Evolutionary conservation across 306 rosid species (phyloP).

Genomic region (Sesbania bispinosa): DNA sequence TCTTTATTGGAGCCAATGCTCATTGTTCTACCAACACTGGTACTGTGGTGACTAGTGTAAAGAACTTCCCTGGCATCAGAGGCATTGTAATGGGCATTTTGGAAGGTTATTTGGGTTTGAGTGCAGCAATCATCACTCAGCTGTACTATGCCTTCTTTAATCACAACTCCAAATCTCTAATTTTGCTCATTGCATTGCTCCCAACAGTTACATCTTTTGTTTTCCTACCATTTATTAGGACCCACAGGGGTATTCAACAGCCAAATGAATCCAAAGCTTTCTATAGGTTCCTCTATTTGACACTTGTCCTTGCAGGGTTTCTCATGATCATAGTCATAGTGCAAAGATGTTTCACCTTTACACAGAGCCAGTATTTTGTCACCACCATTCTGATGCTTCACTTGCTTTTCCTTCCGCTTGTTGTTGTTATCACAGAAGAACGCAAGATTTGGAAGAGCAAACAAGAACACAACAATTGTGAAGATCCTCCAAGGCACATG

Average conservation of each 20-base stretch:
- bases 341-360: conserved; percentile 35
- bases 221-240: conserved; percentile 39
- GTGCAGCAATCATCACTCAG: conserved; percentile 31
- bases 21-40: conserved; percentile 37
- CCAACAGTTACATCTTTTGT: conserved; percentile 44
- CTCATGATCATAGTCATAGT: conserved; percentile 42
- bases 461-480: background rate
- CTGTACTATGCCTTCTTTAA: conserved; percentile 42
- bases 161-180: conserved; percentile 40
- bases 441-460: conserved; percentile 25
- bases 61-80: conserved; percentile 32
- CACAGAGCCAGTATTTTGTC: conserved; percentile 18
- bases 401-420: conserved; percentile 46
- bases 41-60: conserved; percentile 27
- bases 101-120: conserved; percentile 24
- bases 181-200: conserved; percentile 58
- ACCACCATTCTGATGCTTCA: conserved; percentile 31
- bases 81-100: conserved; percentile 32
- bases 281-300: conserved; percentile 46
- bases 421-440: conserved; percentile 43
- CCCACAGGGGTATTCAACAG: conserved; percentile 25
- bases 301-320: conserved; percentile 55
- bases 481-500: conserved; percentile 10
- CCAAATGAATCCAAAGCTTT: conserved; percentile 47
- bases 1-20: conserved; percentile 30